Evolutionary conservation across 257 asterid species (phyloP).

Genomic region (Solanum arcanum): DNA sequence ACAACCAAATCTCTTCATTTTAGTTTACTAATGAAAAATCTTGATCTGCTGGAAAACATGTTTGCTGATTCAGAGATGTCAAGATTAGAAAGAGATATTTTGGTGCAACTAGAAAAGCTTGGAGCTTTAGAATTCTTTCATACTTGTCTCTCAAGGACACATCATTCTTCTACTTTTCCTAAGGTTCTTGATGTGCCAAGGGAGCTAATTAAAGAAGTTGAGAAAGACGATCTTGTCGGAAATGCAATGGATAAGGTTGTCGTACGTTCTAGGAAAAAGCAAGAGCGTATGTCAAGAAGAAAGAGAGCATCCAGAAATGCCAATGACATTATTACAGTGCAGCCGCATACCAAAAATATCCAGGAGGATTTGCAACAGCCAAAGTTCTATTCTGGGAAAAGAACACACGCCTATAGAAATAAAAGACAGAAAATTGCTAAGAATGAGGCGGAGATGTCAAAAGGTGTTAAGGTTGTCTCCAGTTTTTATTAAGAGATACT

Average conservation of each 20-base stretch:
- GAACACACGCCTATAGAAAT: slow-evolving; percentile 17
- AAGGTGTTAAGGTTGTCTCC: slow-evolving; percentile 71
- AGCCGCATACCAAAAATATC: neutral
- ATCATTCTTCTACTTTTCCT: slow-evolving; percentile 15
- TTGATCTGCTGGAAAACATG: slow-evolving; percentile 50
- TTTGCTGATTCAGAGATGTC: slow-evolving; percentile 38
- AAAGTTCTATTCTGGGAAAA: slow-evolving; percentile 13
- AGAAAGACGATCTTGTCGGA: slow-evolving; percentile 8
- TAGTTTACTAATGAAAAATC: slow-evolving; percentile 57
- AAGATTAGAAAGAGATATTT: slow-evolving; percentile 60
- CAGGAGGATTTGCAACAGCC: slow-evolving; percentile 6
- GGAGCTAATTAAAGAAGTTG: slow-evolving; percentile 26
- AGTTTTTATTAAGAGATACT: neutral
- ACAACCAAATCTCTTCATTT: slow-evolving; percentile 34
- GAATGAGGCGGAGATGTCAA: slow-evolving; percentile 71
- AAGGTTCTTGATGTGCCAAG: slow-evolving; percentile 12
- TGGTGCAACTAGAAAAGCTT: slow-evolving; percentile 55
- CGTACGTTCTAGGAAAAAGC: slow-evolving; percentile 45
- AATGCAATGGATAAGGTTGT: slow-evolving; percentile 20
- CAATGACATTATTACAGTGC: slow-evolving; percentile 1
- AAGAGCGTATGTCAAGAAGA: slow-evolving; percentile 47
- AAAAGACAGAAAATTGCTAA: slow-evolving; percentile 38
- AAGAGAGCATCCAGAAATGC: slow-evolving; percentile 18
- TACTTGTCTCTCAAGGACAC: slow-evolving; percentile 38
- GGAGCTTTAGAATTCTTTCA: slow-evolving; percentile 72